Base-by-base conservation (phyloP, 1,139 yeast genomes). In the Candida sp. region DNA sequence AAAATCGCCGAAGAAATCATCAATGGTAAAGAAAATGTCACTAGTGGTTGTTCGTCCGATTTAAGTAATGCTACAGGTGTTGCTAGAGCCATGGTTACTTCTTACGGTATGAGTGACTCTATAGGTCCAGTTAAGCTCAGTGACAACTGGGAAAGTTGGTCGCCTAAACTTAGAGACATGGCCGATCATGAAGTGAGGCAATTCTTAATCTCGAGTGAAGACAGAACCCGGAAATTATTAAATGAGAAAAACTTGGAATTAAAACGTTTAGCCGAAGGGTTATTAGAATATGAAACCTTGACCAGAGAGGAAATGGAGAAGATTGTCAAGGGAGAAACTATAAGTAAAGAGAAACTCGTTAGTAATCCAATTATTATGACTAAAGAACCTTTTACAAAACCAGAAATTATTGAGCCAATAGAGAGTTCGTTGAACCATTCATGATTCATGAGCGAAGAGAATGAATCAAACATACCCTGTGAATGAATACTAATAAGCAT, bases 31-130 rank as follows among this genome's bases (percentile, higher is more conserved):
- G 97, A 89, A 45, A 88, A 91, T 60, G 96, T 95, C 15, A 93
- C 99, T 1, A 82, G 93, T 54, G 97, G 97, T 6, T 91, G 98
- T 68, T 86, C 96, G 1, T 84, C 95, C 12, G 99, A 93, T 66
- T 77, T 93, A 55, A 80, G 87, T 51, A 82, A 78, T 55, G 99
- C 99, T 21, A 95, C 99, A 0, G 77, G 80, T 47, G 93, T 90
- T 43, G 99, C 99, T 2, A 78, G 97, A 56, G 96, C 96, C 21
- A 93, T 93, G 98, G 97, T 93, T 36, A 89, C 96, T 1, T 84
- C 90, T 39, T 93, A 87, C 60, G 99, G 99, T 57, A 93, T 95
- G 99, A 84, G 95, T 53, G 93, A 88, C 44, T 81, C 77, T 46
- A 88, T 93, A 49, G 99, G 99, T 1, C 99, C 99, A 5, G 89